Conservation (phyloP, 2,329 filamentous ascomycete species). For the Penicillium sp. region DNA sequence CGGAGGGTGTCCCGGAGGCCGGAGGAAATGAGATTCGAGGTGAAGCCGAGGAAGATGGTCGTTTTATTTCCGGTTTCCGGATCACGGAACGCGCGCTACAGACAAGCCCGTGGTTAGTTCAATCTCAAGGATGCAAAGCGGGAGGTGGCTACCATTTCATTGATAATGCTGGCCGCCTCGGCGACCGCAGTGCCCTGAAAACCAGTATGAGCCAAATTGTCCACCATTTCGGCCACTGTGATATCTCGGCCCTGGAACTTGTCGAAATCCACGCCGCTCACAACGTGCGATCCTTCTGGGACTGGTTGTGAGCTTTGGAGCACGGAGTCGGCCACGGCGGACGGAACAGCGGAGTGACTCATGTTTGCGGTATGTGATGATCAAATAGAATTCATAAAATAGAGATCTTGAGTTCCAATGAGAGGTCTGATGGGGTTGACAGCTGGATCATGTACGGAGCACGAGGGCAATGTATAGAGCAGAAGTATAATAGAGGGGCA, state of each 20-base stretch:
- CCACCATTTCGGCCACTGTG: constrained; percentile 80
- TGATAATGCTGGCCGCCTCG: constrained; percentile 87
- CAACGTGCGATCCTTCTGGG: constrained; percentile 74
- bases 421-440: background rate
- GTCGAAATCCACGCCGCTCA: constrained; percentile 92
- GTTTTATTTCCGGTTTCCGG: constrained; percentile 76
- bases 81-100: constrained; percentile 75
- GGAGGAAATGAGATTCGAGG: constrained; percentile 95
- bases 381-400: constrained; percentile 42
- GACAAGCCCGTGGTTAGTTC: constrained; percentile 10
- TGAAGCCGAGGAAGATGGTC: constrained; percentile 97
- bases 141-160: constrained; percentile 75
- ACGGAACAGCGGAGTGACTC: constrained; percentile 50
- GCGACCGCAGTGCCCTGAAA: constrained; percentile 80
- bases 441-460: background rate
- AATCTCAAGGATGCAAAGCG: background rate
- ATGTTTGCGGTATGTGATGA: constrained; percentile 8
- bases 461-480: background rate
- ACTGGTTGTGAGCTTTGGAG: constrained; percentile 81
- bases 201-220: constrained; percentile 82
- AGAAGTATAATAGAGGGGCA: constrained; percentile 2
- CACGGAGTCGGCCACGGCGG: constrained; percentile 74
- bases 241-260: constrained; percentile 69
- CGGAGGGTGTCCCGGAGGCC: constrained; percentile 88
- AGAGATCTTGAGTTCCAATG: background rate